phyloP scores from a whole-genome alignment of 495 filamentous ascomycete genomes.

The Podospora fimiseda region DNA sequence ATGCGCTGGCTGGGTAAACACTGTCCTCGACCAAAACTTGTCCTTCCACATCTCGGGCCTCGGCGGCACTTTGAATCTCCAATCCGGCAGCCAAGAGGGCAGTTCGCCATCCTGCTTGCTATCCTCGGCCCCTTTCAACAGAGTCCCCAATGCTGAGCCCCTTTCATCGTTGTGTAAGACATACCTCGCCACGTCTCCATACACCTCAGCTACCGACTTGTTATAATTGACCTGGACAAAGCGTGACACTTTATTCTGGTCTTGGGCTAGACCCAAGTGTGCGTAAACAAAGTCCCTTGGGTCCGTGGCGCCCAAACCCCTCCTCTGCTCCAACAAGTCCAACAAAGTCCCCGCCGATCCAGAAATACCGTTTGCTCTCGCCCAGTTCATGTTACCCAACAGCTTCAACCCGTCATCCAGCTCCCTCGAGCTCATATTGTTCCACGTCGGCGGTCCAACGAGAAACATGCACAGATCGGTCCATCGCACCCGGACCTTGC shows the following conservation, averaged over 20 bases:
- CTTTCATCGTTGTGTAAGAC: neutral
- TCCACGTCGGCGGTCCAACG: neutral
- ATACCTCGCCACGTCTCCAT: neutral
- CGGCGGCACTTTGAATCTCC: neutral
- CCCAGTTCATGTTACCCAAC: neutral
- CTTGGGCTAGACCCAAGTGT: neutral
- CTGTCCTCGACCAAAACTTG: neutral
- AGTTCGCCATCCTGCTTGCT: neutral
- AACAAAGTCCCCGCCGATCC: neutral
- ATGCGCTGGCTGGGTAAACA: neutral
- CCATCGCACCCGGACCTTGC: neutral
- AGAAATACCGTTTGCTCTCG: neutral
- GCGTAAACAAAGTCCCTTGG: neutral
- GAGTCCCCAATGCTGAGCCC: neutral
- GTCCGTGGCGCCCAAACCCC: neutral
- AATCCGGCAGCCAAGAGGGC: neutral
- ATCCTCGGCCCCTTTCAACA: neutral
- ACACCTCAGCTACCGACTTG: neutral
- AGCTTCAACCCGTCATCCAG: neutral
- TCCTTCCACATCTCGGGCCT: neutral
- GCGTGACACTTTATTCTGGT: neutral
- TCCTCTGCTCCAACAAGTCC: neutral
- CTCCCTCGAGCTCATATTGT: neutral
- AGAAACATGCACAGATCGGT: neutral
- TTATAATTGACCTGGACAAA: neutral